A percentile compares a stretch with the other conserved stretches of the same genome.
Evolutionary conservation across 257 asterid species (phyloP).

Genomic region (Sherardia arvensis): DNA sequence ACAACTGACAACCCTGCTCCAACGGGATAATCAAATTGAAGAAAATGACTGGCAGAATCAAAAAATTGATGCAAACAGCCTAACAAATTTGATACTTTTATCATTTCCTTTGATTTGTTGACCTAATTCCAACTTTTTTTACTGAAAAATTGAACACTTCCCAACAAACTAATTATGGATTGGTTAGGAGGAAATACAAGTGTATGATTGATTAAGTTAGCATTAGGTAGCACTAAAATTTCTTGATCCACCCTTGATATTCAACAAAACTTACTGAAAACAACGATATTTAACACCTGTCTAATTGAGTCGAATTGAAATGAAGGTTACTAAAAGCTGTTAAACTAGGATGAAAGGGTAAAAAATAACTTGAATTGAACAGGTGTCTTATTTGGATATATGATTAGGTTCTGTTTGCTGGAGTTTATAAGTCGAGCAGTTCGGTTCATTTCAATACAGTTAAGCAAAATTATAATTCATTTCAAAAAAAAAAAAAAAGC

Average conservation of each 20-base stretch:
- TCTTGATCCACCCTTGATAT: neutral
- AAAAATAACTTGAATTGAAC: no score
- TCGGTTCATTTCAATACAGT: no score
- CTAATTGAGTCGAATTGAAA: no score
- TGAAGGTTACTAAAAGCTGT: no score
- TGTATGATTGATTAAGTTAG: neutral
- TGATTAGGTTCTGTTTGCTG: no score
- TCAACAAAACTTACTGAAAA: neutral
- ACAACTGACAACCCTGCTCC: neutral
- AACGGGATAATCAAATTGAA: neutral
- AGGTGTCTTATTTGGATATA: no score
- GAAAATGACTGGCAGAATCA: neutral
- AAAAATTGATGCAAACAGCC: neutral
- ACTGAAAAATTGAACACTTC: neutral
- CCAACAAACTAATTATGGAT: neutral
- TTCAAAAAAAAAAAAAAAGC: no score
- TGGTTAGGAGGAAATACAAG: neutral
- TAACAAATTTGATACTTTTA: neutral
- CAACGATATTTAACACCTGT: no score
- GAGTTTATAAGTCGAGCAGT: no score
- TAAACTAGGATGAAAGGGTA: no score
- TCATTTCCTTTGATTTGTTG: conserved; percentile 3
- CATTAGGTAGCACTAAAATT: neutral
- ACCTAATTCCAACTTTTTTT: neutral
- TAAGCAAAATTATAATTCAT: no score